Evolutionary conservation across 2,329 filamentous ascomycete species (phyloP).

Genomic region (Incumbomyces lentus): DNA sequence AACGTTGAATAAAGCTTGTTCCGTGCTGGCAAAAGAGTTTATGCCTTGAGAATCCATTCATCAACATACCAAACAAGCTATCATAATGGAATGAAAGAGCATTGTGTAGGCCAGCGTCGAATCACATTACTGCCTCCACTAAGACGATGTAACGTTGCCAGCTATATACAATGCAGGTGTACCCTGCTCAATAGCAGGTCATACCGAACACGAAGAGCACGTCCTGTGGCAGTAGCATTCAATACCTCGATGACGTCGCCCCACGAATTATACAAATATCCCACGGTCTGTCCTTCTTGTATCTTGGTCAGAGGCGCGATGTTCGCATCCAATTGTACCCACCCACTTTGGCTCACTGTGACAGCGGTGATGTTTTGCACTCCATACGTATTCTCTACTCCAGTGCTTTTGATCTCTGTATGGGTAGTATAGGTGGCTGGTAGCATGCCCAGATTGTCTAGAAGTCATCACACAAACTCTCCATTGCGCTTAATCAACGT

Average conservation of each 20-base stretch:
- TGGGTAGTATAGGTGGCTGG: constrained; percentile 1
- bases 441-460: constrained; percentile 7
- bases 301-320: constrained; percentile 3
- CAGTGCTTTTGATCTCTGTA: constrained; percentile 1
- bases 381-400: constrained; percentile 1
- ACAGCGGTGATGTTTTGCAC: constrained; percentile 3
- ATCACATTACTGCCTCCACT: background rate
- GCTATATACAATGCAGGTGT: background rate
- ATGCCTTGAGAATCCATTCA: no score
- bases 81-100: no score
- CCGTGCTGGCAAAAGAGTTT: no score
- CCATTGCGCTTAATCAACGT: constrained; percentile 6
- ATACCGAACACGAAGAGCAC: background rate
- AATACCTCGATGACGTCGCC: constrained; percentile 7
- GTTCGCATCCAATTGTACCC: constrained; percentile 4
- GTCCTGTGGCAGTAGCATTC: constrained; percentile 4
- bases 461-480: constrained; percentile 7
- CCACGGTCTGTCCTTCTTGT: constrained; percentile 8
- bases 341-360: constrained; percentile 2
- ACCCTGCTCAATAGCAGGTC: constrained; percentile 8
- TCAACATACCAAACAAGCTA: no score
- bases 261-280: constrained; percentile 5
- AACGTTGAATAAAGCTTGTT: no score
- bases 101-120: no score
- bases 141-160: constrained; percentile 6